Evolutionary conservation across 371 early-diverging fungal genomes (phyloP), one percentile per base, ranked within the genome.

Genomic region (Lichtheimia ornata): DNA sequence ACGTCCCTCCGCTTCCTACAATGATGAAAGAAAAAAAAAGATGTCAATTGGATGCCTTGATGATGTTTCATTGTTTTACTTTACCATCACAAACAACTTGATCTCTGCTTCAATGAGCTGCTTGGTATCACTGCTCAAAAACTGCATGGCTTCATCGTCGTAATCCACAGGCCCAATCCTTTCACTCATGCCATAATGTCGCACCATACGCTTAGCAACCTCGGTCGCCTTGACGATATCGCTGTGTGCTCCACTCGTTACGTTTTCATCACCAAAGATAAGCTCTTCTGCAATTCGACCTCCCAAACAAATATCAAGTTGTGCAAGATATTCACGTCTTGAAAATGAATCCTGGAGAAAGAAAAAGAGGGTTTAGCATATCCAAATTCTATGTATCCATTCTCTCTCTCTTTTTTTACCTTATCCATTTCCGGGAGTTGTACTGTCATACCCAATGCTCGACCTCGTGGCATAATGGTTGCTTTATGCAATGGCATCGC

Each of bases 401-500:
- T 24, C 15, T 35, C 7, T 52, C 43, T 43, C 20, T 25, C 20
- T n/a, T 12, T 47, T 50, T 25, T 13, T 59, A 70, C 70, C 69
- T 89, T 87, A 74, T 97, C 98, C 73, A 84, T 87, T 62, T 95
- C 95, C 0, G 98, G 98, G 53, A 97, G 72, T 73, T 94, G 95
- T 13, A 95, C 90, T 0, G 93, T 92, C 62, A 96, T 85, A 22
- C 97, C 97, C 47, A 96, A 74, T 3, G 92, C 90, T 35, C 79
- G 76, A 12, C 97, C 97, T 17, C 98, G 88, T 6, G 98, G 98
- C 76, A 97, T 96, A 52, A 97, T 92, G 5, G 97, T 96, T 12
- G 95, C 97, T 71, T 97, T 97, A 80, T 96, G 95, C 56, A 97
- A 69, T 22, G 96, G 94, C 83, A 90, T 84, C 15, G 98, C 94